Evolutionary conservation across 352 stramenopile genomes (phyloP).

Genomic region (Aphanomyces astaci): DNA sequence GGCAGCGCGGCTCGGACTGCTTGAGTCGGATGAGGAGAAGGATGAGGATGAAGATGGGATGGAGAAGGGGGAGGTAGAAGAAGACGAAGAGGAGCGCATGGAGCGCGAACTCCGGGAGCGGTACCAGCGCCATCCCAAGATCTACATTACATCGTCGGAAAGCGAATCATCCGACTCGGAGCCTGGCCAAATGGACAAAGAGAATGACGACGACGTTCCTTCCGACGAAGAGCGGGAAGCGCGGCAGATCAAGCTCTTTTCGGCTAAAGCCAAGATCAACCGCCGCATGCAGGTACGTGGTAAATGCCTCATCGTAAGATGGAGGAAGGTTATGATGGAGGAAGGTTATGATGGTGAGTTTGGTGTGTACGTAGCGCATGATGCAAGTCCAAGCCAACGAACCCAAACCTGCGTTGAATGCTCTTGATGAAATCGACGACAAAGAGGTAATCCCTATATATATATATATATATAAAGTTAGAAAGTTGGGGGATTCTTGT

Average conservation of each 20-base stretch:
- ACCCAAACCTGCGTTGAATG: conserved; percentile 21
- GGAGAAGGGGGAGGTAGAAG: conserved; percentile 33
- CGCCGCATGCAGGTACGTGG: conserved; percentile 53
- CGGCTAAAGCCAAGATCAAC: conserved; percentile 69
- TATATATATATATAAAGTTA: too few species aligned
- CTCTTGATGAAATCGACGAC: conserved; percentile 68
- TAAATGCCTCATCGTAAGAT: too few species aligned
- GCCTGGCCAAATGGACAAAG: conserved; percentile 25
- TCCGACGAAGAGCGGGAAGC: conserved; percentile 75
- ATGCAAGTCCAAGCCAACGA: conserved; percentile 44
- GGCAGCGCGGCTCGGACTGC: conserved; percentile 59
- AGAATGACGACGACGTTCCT: conserved; percentile 51
- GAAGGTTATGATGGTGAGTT: neutral
- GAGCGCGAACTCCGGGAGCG: conserved; percentile 66
- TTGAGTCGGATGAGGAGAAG: conserved; percentile 75
- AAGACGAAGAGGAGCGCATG: conserved; percentile 78
- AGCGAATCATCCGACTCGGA: conserved; percentile 36
- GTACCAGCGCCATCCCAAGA: conserved; percentile 68
- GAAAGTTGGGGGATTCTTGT: too few species aligned
- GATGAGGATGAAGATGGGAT: conserved; percentile 38
- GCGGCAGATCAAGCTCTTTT: conserved; percentile 83
- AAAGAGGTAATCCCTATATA: too few species aligned
- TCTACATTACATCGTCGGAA: conserved; percentile 83
- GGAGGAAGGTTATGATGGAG: neutral
- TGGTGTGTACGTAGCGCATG: conserved; percentile 63